Evolutionary conservation across 805 yeast genomes (phyloP).

Genomic region (Saccharomycopsis fibuligera): DNA sequence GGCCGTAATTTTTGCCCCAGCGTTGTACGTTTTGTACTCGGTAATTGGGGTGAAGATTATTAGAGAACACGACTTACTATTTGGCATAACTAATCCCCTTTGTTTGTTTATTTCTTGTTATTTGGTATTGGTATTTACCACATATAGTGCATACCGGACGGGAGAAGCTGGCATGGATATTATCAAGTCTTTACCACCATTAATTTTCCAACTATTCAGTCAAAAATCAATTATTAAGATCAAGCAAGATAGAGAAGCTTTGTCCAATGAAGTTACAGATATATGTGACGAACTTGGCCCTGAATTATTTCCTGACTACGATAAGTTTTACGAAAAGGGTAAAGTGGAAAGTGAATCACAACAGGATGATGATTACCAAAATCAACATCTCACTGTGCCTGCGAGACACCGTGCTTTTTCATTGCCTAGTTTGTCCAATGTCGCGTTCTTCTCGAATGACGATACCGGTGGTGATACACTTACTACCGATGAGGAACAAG

Average conservation of each 20-base stretch:
- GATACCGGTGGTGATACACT: neutral
- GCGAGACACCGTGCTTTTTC: slow-evolving; percentile 4
- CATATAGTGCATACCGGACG: slow-evolving; percentile 83
- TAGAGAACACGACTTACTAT: slow-evolving; percentile 28
- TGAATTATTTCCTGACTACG: slow-evolving; percentile 79
- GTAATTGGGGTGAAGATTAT: slow-evolving; percentile 39
- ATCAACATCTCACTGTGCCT: no score
- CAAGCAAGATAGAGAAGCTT: slow-evolving; percentile 51
- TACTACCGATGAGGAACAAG: neutral
- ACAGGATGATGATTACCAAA: neutral
- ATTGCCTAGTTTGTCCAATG: slow-evolving; percentile 11
- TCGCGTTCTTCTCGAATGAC: slow-evolving; percentile 14
- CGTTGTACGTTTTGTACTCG: slow-evolving; percentile 78
- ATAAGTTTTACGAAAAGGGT: slow-evolving; percentile 30
- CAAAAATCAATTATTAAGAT: slow-evolving; percentile 46
- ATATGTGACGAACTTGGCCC: slow-evolving; percentile 79
- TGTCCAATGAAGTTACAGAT: slow-evolving; percentile 71
- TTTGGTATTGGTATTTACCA: slow-evolving; percentile 60
- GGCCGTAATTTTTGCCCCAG: slow-evolving; percentile 82
- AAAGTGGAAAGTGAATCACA: neutral
- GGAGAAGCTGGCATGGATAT: slow-evolving; percentile 94
- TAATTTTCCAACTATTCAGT: slow-evolving; percentile 39
- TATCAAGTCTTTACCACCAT: slow-evolving; percentile 74
- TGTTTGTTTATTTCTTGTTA: slow-evolving; percentile 48
- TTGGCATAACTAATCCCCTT: slow-evolving; percentile 21